phyloP scores from a whole-genome alignment of 2,329 filamentous ascomycete species.

The Aspergillus phoenicis region DNA sequence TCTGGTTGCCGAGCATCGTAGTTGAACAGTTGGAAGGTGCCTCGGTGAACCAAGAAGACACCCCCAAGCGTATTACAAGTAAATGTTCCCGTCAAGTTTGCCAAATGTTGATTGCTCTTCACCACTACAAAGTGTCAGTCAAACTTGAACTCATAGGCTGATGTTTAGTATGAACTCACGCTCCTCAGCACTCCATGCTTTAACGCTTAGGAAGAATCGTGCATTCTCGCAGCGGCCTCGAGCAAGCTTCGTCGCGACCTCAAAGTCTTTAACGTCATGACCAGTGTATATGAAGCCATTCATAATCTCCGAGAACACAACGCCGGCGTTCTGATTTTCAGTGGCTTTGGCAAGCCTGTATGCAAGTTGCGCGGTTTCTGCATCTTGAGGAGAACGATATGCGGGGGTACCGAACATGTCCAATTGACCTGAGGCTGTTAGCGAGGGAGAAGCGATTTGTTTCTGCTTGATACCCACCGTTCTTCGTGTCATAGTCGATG shows the following conservation, averaged over 20 bases:
- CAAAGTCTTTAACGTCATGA: neutral
- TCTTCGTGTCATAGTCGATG: constrained; percentile 42
- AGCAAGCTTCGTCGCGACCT: constrained; percentile 1
- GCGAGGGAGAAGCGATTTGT: neutral
- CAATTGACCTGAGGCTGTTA: constrained; percentile 2
- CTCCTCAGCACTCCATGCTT: constrained; percentile 4
- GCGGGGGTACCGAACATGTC: constrained; percentile 10
- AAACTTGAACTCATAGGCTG: neutral
- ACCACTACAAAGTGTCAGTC: neutral
- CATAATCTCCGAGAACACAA: constrained; percentile 8
- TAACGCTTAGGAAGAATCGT: constrained; percentile 7
- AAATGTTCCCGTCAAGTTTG: constrained; percentile 6
- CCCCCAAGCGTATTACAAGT: constrained; percentile 2
- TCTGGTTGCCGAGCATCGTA: constrained; percentile 6
- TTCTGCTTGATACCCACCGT: constrained; percentile 5
- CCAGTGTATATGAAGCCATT: constrained; percentile 1
- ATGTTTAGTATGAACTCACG: neutral
- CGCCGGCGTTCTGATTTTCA: constrained; percentile 6
- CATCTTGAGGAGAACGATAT: neutral
- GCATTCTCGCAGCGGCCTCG: constrained; percentile 4
- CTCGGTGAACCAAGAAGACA: neutral
- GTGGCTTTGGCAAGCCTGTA: neutral
- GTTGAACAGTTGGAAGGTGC: constrained; percentile 7
- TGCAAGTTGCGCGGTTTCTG: neutral
- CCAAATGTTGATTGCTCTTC: neutral